Conservation (phyloP, 2,329 filamentous ascomycete species). For the Fusarium beomiforme region DNA sequence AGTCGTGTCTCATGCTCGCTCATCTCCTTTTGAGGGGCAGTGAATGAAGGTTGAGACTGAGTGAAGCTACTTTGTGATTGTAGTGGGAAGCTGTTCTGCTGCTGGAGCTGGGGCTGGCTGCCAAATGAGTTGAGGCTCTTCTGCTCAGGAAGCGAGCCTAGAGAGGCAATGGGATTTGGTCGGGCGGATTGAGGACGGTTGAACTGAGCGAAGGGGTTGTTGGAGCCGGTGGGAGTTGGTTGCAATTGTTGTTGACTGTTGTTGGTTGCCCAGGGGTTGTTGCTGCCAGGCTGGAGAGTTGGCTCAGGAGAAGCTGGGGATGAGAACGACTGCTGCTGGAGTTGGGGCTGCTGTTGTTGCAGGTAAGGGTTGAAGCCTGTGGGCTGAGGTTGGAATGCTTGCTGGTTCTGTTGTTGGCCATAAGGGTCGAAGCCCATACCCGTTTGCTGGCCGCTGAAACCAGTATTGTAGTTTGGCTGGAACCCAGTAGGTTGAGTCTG, state of each 20-base stretch:
- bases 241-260: conserved; percentile 72
- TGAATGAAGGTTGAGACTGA: conserved; percentile 45
- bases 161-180: conserved; percentile 70
- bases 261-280: conserved; percentile 89
- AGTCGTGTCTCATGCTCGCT: conserved; percentile 77
- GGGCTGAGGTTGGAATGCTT: conserved; percentile 60
- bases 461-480: conserved; percentile 69
- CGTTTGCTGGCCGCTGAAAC: conserved; percentile 70
- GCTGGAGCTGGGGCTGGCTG: conserved; percentile 54
- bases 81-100: conserved; percentile 45
- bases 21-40: conserved; percentile 62
- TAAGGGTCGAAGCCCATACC: conserved; percentile 78
- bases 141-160: conserved; percentile 84
- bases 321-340: conserved; percentile 52
- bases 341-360: conserved; percentile 49
- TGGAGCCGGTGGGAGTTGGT: conserved; percentile 91
- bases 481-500: conserved; percentile 61
- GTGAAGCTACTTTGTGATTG: conserved; percentile 51
- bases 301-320: conserved; percentile 64
- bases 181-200: conserved; percentile 64
- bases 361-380: conserved; percentile 66
- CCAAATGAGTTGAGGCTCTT: conserved; percentile 73
- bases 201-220: conserved; percentile 94
- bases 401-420: conserved; percentile 55
- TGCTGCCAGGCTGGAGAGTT: conserved; percentile 79